Percentiles rank a stretch among this genome's conserved stretches.
Evolutionary conservation across 306 rosid genomes (phyloP).

Genomic region (Lupinus albus): DNA sequence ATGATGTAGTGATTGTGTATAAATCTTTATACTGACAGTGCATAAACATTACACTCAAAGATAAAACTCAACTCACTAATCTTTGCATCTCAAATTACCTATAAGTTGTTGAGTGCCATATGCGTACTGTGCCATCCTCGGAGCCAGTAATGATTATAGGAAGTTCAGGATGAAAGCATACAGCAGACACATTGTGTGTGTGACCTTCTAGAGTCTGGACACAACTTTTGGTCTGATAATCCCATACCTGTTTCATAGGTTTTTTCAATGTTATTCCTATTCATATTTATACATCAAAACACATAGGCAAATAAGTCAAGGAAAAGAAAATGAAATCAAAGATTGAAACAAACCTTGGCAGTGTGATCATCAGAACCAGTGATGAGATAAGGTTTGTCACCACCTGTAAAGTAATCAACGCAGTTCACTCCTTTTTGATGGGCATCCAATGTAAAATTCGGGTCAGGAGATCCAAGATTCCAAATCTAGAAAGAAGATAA

Average conservation of each 20-base stretch:
- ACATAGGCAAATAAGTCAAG: slow-evolving; percentile 6
- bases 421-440: slow-evolving; percentile 99
- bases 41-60: too few species aligned
- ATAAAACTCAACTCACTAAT: slow-evolving; percentile 11
- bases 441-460: slow-evolving; percentile 98
- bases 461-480: slow-evolving; percentile 99
- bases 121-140: slow-evolving; percentile 99
- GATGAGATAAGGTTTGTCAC: slow-evolving; percentile 95
- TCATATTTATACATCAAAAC: slow-evolving; percentile 35
- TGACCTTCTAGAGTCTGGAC: slow-evolving; percentile 99
- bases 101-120: slow-evolving; percentile 98
- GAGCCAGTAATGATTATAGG: slow-evolving; percentile 98
- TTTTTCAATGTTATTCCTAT: slow-evolving; percentile 34
- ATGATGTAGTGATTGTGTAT: too few species aligned
- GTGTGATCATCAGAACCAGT: slow-evolving; percentile 99
- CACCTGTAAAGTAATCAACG: slow-evolving; percentile 98
- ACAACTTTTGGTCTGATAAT: slow-evolving; percentile 98
- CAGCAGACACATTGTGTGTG: slow-evolving; percentile 99
- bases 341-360: slow-evolving; percentile 70
- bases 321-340: slow-evolving; percentile 8
- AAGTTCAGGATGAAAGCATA: slow-evolving; percentile 98
- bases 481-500: slow-evolving; percentile 67
- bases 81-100: slow-evolving; percentile 58
- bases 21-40: too few species aligned
- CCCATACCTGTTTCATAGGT: slow-evolving; percentile 82